Evolutionary conservation across 1,284 basidiomycete species (phyloP), one percentile per base, ranked within the genome.

Genomic region (Ceratobasidium sp.): DNA sequence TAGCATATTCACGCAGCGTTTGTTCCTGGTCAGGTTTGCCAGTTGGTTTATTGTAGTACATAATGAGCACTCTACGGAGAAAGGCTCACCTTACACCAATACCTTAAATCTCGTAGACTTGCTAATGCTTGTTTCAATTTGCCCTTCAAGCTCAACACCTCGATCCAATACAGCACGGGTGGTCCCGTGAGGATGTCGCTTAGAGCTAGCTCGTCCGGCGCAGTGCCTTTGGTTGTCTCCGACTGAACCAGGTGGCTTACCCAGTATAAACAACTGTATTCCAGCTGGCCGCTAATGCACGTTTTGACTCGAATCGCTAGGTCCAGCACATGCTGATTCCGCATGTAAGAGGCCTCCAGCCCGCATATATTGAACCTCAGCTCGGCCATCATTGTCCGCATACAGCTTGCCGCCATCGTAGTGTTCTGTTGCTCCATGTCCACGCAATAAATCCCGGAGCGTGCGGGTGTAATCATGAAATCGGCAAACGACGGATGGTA

Each of bases 91-190:
- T 54, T 22, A n/a, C 32, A 68, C 40, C 19, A 62, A 1, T 29
- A 9, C 29, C n/a, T 19, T 29, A 76, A 19, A 3, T 56, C 22
- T 32, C 5, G 9, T 9, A 68, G 40, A 11, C 66, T 52, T 11
- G 44, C 15, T 40, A 64, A 32, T 8, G 29, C 73, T 9, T 19
- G 46, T 44, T 77, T 25, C 1, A 76, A 22, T 17, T 57, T 44
- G 13, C 51, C 59, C n/a, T 70, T 6, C 15, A 77, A 37, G 46
- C 77, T 77, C 22, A 77, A 54, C 5, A 46, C 57, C 44, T 76
- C 73, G 29, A 77, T 54, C 77, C 73, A 77, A 25, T 34, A 66
- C 9, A 77, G 29, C 32, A 76, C 19, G 1, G 17, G 17, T 6
- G 70, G 52, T 19, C 49, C 37, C 9, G 43, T n/a, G 19, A 77